Evolutionary conservation across 75 land plant genomes (phyloP).

Genomic region (Selaginella tamariscina): DNA sequence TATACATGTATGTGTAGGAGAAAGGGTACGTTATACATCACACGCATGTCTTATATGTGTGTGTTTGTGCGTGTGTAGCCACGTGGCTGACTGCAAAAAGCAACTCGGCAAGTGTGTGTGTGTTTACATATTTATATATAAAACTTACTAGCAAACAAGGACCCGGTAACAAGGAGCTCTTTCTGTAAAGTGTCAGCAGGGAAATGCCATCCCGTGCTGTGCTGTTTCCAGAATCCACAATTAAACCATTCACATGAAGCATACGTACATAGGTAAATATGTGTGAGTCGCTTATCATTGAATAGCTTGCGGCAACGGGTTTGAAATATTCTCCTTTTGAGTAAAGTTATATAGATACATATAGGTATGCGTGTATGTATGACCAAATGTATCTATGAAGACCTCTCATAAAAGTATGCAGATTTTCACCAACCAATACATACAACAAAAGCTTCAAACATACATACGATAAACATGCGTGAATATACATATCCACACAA

Average conservation of each 20-base stretch:
- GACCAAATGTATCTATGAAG: not conserved
- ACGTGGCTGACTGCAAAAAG: too few relatives aligned
- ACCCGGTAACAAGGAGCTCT: slow-evolving; percentile 53
- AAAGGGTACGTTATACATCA: too few relatives aligned
- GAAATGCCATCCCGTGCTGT: slow-evolving; percentile 93
- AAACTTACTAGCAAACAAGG: slow-evolving; percentile 68
- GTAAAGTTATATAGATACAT: slow-evolving; percentile 13
- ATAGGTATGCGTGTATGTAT: not conserved
- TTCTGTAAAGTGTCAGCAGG: slow-evolving; percentile 74
- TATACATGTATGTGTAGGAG: too few relatives aligned
- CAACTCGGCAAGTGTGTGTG: too few relatives aligned
- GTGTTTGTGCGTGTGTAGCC: too few relatives aligned
- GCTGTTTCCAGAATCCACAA: slow-evolving; percentile 55
- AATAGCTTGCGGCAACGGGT: too few relatives aligned
- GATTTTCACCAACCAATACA: not conserved
- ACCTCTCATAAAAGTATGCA: not conserved
- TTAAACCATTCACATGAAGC: slow-evolving; percentile 13
- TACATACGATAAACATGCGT: not conserved
- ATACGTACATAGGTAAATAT: not conserved
- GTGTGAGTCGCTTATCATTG: slow-evolving; percentile 14
- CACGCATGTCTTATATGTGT: too few relatives aligned
- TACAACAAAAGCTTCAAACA: not conserved
- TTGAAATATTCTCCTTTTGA: too few relatives aligned
- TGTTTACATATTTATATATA: too few relatives aligned
- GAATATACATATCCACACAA: not conserved